These are phyloP conservation scores for Ceratocystis cacaofunesta DNA, from an alignment of 2,329 filamentous ascomycete species.

Conservation along the genomic window DNA sequence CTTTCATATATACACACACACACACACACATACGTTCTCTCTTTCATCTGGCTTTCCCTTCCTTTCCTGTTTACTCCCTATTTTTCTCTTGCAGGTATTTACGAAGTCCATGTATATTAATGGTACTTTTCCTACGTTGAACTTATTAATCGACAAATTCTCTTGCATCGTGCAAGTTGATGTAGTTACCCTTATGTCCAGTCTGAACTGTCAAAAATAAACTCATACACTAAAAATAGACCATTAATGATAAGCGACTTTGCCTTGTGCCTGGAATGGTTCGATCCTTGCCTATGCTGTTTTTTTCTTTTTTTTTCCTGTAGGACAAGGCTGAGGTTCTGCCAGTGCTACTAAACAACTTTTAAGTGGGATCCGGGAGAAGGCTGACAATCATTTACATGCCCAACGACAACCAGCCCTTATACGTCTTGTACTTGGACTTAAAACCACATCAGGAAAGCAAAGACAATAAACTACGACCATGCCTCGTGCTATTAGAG, in stretches of 20 bases:
- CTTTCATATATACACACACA: background rate
- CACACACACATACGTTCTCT: background rate
- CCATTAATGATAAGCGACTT: background rate
- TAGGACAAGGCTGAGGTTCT: background rate
- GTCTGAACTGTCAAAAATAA: slow-evolving; percentile 4
- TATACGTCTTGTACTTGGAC: background rate
- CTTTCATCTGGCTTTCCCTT: background rate
- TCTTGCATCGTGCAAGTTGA: background rate
- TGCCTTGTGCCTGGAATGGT: background rate
- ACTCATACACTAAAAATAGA: background rate
- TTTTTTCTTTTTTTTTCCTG: background rate
- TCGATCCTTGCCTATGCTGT: slow-evolving; percentile 5
- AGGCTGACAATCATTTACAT: background rate
- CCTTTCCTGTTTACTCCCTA: no score
- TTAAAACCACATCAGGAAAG: background rate
- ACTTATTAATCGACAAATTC: background rate
- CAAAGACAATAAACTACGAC: slow-evolving; percentile 13
- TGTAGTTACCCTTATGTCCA: background rate
- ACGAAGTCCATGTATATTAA: background rate
- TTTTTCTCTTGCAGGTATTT: background rate
- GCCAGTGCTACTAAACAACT: background rate
- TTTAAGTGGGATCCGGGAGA: background rate
- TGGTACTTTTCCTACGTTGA: background rate
- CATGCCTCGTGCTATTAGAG: slow-evolving; percentile 45
- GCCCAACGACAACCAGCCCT: background rate